phyloP scores from a whole-genome alignment of 306 rosid genomes.

The Inga laurina region DNA sequence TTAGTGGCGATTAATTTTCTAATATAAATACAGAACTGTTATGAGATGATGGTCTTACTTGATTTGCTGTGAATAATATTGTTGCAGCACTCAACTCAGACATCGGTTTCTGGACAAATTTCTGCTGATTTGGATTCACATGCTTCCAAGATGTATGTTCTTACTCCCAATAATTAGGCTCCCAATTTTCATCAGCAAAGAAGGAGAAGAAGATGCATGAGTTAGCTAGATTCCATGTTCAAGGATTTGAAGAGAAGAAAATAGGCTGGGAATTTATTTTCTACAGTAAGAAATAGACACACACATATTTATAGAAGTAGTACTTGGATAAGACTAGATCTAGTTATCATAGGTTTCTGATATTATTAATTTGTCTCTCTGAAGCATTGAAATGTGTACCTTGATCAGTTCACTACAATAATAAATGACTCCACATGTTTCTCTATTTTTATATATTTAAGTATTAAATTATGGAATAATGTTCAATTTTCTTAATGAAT shows the following conservation, averaged over 20 bases:
- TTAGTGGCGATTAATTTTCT: too few relatives aligned
- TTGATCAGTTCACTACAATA: neutral
- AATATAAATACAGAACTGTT: neutral
- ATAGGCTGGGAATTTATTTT: neutral
- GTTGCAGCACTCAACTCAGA: constrained; percentile 63
- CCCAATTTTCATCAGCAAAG: constrained; percentile 12
- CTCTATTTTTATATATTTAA: neutral
- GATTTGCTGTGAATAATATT: neutral
- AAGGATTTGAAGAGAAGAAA: neutral
- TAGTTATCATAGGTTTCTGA: neutral
- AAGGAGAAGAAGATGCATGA: neutral
- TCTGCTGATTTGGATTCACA: constrained; percentile 57
- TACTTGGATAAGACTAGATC: neutral
- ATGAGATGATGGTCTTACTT: neutral
- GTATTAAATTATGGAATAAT: neutral
- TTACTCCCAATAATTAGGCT: constrained; percentile 35
- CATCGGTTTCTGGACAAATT: constrained; percentile 39
- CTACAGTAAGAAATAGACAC: neutral
- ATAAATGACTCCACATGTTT: neutral
- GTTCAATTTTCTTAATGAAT: neutral
- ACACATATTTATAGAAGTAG: neutral
- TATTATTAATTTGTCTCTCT: neutral
- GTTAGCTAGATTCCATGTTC: neutral
- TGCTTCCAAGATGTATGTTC: constrained; percentile 71
- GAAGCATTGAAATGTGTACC: neutral